Evolutionary conservation across 371 early-diverging fungal genomes (phyloP).

Genomic region (Mortierella sp.): DNA sequence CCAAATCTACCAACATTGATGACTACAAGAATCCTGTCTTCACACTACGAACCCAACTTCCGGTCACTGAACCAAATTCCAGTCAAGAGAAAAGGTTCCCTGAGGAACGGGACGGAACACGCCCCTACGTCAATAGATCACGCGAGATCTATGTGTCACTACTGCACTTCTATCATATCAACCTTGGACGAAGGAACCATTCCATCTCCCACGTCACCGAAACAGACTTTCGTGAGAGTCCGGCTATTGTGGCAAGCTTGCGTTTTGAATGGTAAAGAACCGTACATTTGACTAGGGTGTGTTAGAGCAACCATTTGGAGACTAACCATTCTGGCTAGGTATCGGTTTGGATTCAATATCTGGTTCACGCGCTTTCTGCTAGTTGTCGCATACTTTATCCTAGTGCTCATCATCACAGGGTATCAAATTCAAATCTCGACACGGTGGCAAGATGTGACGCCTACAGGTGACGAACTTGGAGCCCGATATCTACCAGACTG

Average conservation of each 20-base stretch:
- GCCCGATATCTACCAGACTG: neutral
- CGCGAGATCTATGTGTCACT: constrained; percentile 37
- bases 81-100: neutral
- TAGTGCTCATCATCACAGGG: neutral
- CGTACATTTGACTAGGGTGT: neutral
- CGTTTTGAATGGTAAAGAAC: constrained; percentile 27
- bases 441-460: neutral
- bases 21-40: constrained; percentile 39
- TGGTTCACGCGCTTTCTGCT: neutral
- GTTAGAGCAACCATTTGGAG: neutral
- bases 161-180: constrained; percentile 7
- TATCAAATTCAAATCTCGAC: neutral
- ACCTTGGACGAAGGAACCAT: neutral
- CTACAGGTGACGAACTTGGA: neutral
- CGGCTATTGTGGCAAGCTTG: constrained; percentile 36
- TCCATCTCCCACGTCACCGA: constrained; percentile 36
- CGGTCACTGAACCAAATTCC: neutral
- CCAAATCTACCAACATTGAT: constrained; percentile 28
- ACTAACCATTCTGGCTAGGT: neutral
- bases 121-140: too few relatives aligned
- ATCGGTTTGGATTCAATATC: neutral
- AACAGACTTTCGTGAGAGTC: constrained; percentile 38
- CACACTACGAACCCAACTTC: constrained; percentile 36
- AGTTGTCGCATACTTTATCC: neutral
- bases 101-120: too few relatives aligned